phyloP scores from a whole-genome alignment of 2,329 filamentous ascomycete species.

The Botrytis pseudocinerea region DNA sequence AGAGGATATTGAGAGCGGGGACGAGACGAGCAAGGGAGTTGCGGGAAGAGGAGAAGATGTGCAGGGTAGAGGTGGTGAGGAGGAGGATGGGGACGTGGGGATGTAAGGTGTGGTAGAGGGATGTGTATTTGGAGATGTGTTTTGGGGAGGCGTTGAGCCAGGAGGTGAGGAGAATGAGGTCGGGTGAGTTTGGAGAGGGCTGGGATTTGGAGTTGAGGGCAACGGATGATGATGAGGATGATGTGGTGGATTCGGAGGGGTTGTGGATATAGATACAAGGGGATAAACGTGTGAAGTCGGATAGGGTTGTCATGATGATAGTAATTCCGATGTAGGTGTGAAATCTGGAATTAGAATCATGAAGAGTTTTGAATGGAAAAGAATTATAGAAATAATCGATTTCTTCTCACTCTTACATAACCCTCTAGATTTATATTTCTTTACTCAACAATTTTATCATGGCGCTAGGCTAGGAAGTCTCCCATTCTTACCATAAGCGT shows the following conservation, averaged over 20 bases:
- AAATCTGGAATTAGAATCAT: background rate
- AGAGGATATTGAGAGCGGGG: background rate
- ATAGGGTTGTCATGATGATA: background rate
- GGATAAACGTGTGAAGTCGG: background rate
- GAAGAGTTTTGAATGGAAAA: background rate
- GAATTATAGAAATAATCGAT: rapidly evolving
- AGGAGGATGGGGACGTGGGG: conserved; percentile 50
- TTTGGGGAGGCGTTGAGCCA: conserved; percentile 51
- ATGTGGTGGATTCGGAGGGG: conserved; percentile 44
- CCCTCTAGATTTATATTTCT: background rate
- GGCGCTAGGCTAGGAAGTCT: background rate
- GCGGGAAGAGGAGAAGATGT: background rate
- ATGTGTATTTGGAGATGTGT: conserved; percentile 50
- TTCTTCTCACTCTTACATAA: background rate
- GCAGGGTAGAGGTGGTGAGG: conserved; percentile 50
- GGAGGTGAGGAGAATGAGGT: conserved; percentile 49
- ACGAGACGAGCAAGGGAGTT: background rate
- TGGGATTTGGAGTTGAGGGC: background rate
- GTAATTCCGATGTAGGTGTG: background rate
- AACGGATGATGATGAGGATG: background rate
- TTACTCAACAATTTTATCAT: background rate
- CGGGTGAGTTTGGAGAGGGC: conserved; percentile 30
- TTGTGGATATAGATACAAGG: conserved; percentile 38
- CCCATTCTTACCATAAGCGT: background rate
- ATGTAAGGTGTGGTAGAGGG: conserved; percentile 46